Evolutionary conservation across 306 rosid species (phyloP).

Genomic region (Senna tora): DNA sequence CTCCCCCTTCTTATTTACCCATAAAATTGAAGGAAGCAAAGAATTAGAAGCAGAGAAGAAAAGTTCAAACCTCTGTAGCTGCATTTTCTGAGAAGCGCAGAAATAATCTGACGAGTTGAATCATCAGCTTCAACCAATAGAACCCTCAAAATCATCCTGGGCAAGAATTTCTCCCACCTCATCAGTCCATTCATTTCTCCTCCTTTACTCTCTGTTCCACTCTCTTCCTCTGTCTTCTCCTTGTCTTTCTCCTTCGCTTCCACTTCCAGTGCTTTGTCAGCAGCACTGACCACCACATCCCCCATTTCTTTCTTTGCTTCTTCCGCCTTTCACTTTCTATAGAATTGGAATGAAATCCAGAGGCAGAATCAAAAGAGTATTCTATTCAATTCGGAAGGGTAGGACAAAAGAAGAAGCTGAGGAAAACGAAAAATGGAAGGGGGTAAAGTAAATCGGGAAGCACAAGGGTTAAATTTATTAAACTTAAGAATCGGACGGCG

Average conservation of each 20-base stretch:
- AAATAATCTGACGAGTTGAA: conserved; percentile 87
- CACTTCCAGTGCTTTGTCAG: conserved; percentile 49
- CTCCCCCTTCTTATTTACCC: background rate
- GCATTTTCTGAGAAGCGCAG: conserved; percentile 94
- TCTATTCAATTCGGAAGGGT: background rate
- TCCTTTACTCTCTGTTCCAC: conserved; percentile 40
- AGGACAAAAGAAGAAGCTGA: background rate
- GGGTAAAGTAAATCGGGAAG: background rate
- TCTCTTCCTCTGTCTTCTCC: conserved; percentile 21
- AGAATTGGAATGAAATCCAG: conserved; percentile 6
- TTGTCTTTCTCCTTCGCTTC: conserved; percentile 25
- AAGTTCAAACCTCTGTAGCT: conserved; percentile 70
- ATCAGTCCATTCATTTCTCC: conserved; percentile 56
- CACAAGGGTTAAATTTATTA: background rate
- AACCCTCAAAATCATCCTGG: conserved; percentile 71
- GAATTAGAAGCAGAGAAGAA: background rate
- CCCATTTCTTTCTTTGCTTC: conserved; percentile 43
- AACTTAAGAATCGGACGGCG: conserved; percentile 40
- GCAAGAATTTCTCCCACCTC: conserved; percentile 84
- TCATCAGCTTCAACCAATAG: conserved; percentile 94
- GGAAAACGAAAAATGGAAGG: conserved; percentile 1
- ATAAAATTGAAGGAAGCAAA: conserved; percentile 26
- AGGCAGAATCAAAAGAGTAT: conserved; percentile 12
- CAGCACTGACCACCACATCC: conserved; percentile 53
- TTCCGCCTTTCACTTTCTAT: background rate